A percentile compares a stretch with the other conserved stretches of the same genome.
Conservation (phyloP, 2,329 filamentous ascomycete genomes). For the Magnaporthiopsis incrustans region DNA sequence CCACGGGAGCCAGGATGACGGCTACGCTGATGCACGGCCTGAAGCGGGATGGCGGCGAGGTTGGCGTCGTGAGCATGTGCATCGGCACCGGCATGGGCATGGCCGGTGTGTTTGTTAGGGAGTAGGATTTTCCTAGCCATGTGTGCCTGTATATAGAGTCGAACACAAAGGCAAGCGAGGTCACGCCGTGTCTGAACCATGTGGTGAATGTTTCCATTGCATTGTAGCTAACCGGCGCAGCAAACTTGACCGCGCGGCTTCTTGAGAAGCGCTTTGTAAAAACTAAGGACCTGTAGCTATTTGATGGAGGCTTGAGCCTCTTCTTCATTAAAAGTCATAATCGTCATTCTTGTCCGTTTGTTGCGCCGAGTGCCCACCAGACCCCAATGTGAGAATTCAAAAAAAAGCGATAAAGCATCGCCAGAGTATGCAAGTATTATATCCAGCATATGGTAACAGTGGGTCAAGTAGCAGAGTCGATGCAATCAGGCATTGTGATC, state of each 20-base stretch:
- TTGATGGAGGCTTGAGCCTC: background rate
- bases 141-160: background rate
- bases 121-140: conserved; percentile 13
- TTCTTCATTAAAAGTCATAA: background rate
- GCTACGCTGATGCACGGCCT: conserved; percentile 60
- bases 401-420: background rate
- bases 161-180: background rate
- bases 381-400: background rate
- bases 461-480: background rate
- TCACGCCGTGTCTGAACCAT: background rate
- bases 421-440: background rate
- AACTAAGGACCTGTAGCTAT: background rate
- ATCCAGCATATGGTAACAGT: background rate
- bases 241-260: background rate
- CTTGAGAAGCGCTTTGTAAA: background rate
- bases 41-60: conserved; percentile 61
- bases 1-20: conserved; percentile 76
- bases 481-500: conserved; percentile 16
- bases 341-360: background rate
- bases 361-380: background rate
- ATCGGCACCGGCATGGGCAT: conserved; percentile 76
- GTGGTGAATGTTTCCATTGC: background rate
- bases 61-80: conserved; percentile 90
- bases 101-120: conserved; percentile 25
- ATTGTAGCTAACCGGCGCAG: background rate